A percentile compares a stretch with the other conserved stretches of the same genome.
Conservation (phyloP, 257 asterid genomes). For the Lycium ferocissimum region DNA sequence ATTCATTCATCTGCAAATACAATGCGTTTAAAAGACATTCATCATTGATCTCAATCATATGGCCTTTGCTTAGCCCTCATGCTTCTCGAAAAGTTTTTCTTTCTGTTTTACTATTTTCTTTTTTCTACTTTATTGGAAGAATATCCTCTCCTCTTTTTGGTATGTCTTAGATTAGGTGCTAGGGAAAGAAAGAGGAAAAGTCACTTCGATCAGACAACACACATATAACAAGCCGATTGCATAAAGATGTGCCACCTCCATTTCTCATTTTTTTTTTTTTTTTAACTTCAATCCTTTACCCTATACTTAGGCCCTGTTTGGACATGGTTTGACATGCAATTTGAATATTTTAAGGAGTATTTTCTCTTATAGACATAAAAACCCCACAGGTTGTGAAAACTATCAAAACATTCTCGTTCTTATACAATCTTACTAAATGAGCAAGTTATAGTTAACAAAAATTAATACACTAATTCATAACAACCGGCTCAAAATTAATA, state of each 20-base stretch:
- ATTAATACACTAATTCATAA: no score
- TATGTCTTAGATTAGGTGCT: constrained; percentile 8
- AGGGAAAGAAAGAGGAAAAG: not conserved
- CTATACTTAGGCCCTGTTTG: no score
- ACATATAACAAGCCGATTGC: not conserved
- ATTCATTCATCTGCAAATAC: not conserved
- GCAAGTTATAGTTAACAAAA: no score
- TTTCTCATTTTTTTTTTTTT: not conserved
- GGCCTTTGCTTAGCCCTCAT: not conserved
- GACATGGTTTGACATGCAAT: no score
- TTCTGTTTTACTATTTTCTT: not conserved
- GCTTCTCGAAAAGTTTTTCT: not conserved
- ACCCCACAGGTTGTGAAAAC: no score
- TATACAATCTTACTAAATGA: no score
- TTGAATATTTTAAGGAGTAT: no score
- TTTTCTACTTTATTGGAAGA: constrained; percentile 16
- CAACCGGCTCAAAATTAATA: no score
- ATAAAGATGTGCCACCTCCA: not conserved
- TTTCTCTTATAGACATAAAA: no score
- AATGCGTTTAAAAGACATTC: not conserved
- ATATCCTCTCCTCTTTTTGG: not conserved
- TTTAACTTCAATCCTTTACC: not conserved
- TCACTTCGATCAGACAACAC: not conserved
- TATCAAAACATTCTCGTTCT: no score
- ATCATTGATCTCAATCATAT: not conserved